Evolutionary conservation across 75 land plant species (phyloP), one percentile per base, ranked within the genome.

Genomic region (Pinus tabuliformis): DNA sequence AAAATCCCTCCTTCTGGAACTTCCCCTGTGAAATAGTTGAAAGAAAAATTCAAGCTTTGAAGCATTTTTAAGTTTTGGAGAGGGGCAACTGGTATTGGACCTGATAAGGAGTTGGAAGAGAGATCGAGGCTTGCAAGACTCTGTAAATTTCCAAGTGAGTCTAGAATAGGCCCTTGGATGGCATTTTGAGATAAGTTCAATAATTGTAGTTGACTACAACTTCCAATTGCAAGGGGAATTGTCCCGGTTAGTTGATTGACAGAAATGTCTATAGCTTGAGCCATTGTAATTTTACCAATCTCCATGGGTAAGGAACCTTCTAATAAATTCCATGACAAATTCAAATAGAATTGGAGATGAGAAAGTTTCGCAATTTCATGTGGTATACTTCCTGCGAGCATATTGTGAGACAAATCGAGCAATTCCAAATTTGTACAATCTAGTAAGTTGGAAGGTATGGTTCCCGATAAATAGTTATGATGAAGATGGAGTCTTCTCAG

Each of bases 261-360:
- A 12, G 58, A 73, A 26, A 73, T 15, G 16, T 73, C 30, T 73
- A 73, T 45, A 45, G 24, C 11, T 73, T 73, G 74, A 73, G 11
- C 57, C 57, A 45, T 73, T 73, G 26, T 15, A 15, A 73, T 45
- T 52, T 73, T 73, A 13, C 57, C 26, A 21, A 73, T 49, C 17
- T 45, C 56, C 21, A 18, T 17, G 9, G 74, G 74, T 14, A 73
- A 28, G 5, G 28, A 22, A 17, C 74, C 74, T 73, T 14, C 16
- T 73, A 73, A 52, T 24, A 16, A n/a, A 56, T 73, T 73, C 30
- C 28, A 24, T 12, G 74, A 73, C 24, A 73, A 20, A 26, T 54
- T 26, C 7, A 73, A 49, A 45, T 14, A 45, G 20, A 49, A 54
- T 9, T 45, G 33, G 9, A 73, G 57, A 49, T 45, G 24, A n/a